Conservation (phyloP, 805 yeast species). For the Pichia cephalocereana region DNA sequence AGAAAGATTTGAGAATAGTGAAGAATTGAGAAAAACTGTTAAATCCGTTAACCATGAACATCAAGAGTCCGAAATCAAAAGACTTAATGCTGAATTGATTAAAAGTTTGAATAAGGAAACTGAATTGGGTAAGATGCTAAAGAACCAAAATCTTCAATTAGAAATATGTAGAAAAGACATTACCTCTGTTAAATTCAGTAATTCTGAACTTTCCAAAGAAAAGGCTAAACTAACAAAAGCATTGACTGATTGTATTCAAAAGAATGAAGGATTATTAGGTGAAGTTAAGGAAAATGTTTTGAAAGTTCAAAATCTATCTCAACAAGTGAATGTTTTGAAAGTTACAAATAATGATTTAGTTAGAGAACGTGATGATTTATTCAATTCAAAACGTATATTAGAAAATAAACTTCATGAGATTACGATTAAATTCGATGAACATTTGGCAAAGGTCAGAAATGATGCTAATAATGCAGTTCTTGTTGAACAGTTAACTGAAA, state of each 20-base stretch:
- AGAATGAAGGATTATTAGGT: conserved; percentile 32
- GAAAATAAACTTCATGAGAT: conserved; percentile 37
- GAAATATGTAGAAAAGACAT: conserved; percentile 44
- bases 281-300: conserved; percentile 38
- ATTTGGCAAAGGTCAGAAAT: conserved; percentile 23
- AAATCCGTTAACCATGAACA: conserved; percentile 20
- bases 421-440: conserved; percentile 31
- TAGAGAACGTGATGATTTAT: conserved; percentile 52
- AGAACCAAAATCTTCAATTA: conserved; percentile 49
- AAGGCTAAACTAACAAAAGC: conserved; percentile 33
- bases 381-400: conserved; percentile 38
- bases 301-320: conserved; percentile 34
- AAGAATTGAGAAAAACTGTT: conserved; percentile 27
- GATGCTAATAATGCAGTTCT: conserved; percentile 24
- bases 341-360: conserved; percentile 52
- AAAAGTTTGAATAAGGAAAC: conserved; percentile 56
- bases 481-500: conserved; percentile 24
- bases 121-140: conserved; percentile 52
- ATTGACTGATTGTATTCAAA: conserved; percentile 32
- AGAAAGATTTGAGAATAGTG: conserved; percentile 41
- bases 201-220: conserved; percentile 32
- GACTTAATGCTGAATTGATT: conserved; percentile 43
- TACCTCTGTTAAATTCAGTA: conserved; percentile 30
- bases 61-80: conserved; percentile 42
- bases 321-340: conserved; percentile 49